phyloP scores from a whole-genome alignment of 129 eudicot species.

The Arctium minus region DNA sequence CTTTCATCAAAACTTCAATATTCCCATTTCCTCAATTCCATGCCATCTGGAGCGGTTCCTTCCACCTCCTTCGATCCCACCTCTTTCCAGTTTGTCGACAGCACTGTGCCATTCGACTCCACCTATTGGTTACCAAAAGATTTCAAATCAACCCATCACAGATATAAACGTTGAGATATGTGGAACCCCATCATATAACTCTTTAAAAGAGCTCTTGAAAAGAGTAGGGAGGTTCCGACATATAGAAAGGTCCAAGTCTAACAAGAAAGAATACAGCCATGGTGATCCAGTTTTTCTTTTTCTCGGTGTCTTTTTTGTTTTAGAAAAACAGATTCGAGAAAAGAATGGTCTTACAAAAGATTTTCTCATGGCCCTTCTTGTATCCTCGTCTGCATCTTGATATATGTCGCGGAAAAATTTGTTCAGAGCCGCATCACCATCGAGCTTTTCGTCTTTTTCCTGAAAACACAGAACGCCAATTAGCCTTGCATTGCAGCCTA shows the following conservation, averaged over 20 bases:
- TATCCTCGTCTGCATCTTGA: constrained; percentile 84
- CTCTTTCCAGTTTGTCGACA: constrained; percentile 95
- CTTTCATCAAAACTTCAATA: constrained; percentile 21
- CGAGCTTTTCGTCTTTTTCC: constrained; percentile 97
- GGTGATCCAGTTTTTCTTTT: not conserved
- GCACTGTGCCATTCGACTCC: constrained; percentile 90
- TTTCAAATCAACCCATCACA: not conserved
- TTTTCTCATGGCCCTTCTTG: constrained; percentile 92
- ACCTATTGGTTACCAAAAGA: constrained; percentile 35
- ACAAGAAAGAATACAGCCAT: not conserved
- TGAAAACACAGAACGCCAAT: constrained; percentile 22
- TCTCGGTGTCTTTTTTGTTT: not conserved
- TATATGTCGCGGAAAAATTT: constrained; percentile 87
- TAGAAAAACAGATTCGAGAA: not conserved
- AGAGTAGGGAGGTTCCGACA: too few relatives aligned
- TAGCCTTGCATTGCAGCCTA: not conserved
- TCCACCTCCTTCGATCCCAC: constrained; percentile 85
- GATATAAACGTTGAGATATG: not conserved
- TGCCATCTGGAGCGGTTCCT: constrained; percentile 87
- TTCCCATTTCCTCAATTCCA: constrained; percentile 92
- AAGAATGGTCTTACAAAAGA: constrained; percentile 67
- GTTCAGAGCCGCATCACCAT: constrained; percentile 98
- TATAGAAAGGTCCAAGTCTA: too few relatives aligned
- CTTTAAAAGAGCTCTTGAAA: too few relatives aligned
- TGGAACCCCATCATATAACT: too few relatives aligned